Evolutionary conservation across 352 stramenopile genomes (phyloP), one percentile per base, ranked within the genome.

Genomic region (Phytophthora pseudosyringae): DNA sequence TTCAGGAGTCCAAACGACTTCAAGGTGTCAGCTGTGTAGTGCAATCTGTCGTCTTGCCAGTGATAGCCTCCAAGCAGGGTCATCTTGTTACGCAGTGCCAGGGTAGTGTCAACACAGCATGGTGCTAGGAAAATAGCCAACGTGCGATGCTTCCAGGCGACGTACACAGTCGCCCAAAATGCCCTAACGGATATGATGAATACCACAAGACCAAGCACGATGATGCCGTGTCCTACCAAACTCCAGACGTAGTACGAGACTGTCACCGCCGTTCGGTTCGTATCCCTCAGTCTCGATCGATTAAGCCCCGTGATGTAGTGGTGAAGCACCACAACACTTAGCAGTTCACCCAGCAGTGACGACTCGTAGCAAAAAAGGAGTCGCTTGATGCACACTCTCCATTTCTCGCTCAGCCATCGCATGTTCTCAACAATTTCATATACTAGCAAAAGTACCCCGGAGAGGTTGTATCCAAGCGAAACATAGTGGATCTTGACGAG

Each of bases 201-300:
- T 0, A 9, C 59, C 11, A 62, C 35, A 7, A 60, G 21, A 15
- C 44, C 26, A 5, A 73, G 11, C 10, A 66, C 48, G 28, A 66
- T 45, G 25, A 58, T n/a, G 12, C 55, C 48, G 28, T 69, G 60
- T 21, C 47, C 38, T 5, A 52, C 46, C 13, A 64, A 47, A 45
- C 57, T 52, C 47, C 46, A 58, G 5, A 36, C 36, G 15, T 59
- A 65, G 8, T 59, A 65, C 1, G 65, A 73, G 3, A 69, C 25
- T 5, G 51, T 43, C 8, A 56, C 1, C 31, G 25, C 13, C 6
- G 3, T 49, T 2, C 39, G n/a, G 4, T 26, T 18, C 5, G 64
- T 40, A 9, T 52, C 8, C 5, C 55, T 45, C 13, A 71, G n/a
- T 3, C 28, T 31, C 4, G 64, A 67, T 3, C 38, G 35, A 40